Base-by-base conservation (phyloP, 306 rosid genomes). In the Quillaja saponaria region DNA sequence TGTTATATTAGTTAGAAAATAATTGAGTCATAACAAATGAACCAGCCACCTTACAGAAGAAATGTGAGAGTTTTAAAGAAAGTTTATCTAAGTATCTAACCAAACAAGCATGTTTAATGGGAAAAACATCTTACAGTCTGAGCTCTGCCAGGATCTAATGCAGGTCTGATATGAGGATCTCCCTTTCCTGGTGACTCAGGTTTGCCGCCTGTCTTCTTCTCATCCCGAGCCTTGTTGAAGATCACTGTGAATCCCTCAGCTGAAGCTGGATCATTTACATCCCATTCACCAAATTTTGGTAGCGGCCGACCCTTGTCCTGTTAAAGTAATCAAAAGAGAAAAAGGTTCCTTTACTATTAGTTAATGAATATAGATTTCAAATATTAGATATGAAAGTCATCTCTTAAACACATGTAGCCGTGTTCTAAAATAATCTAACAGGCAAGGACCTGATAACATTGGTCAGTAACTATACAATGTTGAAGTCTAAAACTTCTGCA, bases 271-370 rank as follows among this genome's bases (percentile, higher is more conserved):
- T 92, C 96, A 65, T 92, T 92, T 67, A 86, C 99, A 71, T 92
- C 96, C 99, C 99, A 92, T 78, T 89, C 99, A 66, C 99, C 99
- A 64, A 92, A 92, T 76, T 92, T 92, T 38, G 99, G 99, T 10
- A 92, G 87, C 46, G 99, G 96, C 64, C 62, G 90, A 58, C 99
- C 99, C 82, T 92, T 92, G 33, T 86, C 99, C 95, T 92, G 86
- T 46, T 39, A 39, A 25, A 25, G 4, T 53, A 61, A n/a, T n/a
- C 56, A 52, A 50, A 25, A 59, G 34, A 10, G 56, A 18, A 13
- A 34, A 34, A 56, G 19, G 8, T 10, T 6, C n/a, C n/a, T n/a
- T n/a, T n/a, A n/a, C n/a, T n/a, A n/a, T n/a, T n/a, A n/a, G n/a
- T n/a, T n/a, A n/a, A n/a, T n/a, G n/a, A n/a, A n/a, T n/a, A n/a